Base-by-base conservation (phyloP, 257 asterid genomes). In the Fraxinus pennsylvanica region DNA sequence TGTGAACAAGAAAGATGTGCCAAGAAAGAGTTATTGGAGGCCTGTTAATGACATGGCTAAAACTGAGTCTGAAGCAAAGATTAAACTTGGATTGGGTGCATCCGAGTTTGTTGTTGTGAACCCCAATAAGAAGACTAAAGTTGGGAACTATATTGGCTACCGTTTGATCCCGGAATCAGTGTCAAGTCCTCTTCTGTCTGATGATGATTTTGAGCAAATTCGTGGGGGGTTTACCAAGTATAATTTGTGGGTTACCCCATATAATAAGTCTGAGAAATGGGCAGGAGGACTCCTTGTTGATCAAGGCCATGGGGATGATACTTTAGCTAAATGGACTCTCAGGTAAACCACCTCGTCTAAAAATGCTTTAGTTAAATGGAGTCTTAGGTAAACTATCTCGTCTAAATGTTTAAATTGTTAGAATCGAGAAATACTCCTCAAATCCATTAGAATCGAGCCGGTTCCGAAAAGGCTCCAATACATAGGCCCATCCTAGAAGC, bases 191-290 rank as follows among this genome's bases (percentile, higher is more conserved):
- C 36, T 87, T 71, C 32, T 87, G 29, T 25, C 6, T 9, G 75
- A 77, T 6, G 70, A 81, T 9, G 88, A 85, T 68, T 71, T 77
- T 0, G 76, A 74, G 6, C 87, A 85, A 21, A 81, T 81, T 9
- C 79, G 89, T 1, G 85, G 76, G 29, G 85, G 79, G 1, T 81
- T 83, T 74, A 83, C 75, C 1, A 78, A 85, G 35, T 85, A 83
- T n/a, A 76, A 83, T 19, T 81, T 83, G 79, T 85, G 91, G 91
- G 89, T 85, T 14, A 87, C 88, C 5, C 89, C 87, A 13, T 87
- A 85, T 79, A 81, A 83, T 35, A 77, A 38, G 41, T 85, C 83
- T 0, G 89, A 87, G 81, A 85, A 81, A 75, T 85, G 87, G 79
- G 88, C 87, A 2, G 82, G 81, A 38, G 89, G 91, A 12, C 21